phyloP scores from a whole-genome alignment of 1,139 yeast species.

The Lodderomyces pseudojiufengensis region DNA sequence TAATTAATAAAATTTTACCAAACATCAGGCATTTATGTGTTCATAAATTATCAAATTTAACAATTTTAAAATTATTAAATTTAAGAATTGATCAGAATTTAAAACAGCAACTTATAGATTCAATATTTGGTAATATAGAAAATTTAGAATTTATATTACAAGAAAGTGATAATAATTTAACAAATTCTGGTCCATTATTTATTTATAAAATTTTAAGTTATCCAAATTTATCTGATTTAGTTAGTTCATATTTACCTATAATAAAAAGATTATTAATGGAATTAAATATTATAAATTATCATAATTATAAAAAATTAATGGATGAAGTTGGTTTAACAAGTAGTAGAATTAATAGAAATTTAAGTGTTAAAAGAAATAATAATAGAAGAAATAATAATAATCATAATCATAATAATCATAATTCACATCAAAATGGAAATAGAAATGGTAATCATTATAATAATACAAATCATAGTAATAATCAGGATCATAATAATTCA shows the following conservation, averaged over 20 bases:
- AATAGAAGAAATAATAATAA: neutral
- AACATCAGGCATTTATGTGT: constrained; percentile 66
- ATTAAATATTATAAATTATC: constrained; percentile 52
- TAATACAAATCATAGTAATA: neutral
- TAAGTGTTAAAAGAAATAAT: constrained; percentile 14
- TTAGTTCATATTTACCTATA: constrained; percentile 28
- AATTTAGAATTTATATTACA: constrained; percentile 19
- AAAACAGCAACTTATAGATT: constrained; percentile 57
- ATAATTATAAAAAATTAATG: constrained; percentile 80
- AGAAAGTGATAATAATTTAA: constrained; percentile 23
- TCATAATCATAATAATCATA: neutral
- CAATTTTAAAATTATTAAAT: constrained; percentile 75
- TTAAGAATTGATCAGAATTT: constrained; percentile 62
- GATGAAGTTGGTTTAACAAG: constrained; percentile 82
- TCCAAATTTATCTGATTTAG: constrained; percentile 39
- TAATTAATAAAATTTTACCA: constrained; percentile 54
- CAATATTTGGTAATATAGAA: constrained; percentile 55
- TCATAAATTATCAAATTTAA: constrained; percentile 82
- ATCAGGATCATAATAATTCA: constrained; percentile 4
- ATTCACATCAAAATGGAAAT: neutral
- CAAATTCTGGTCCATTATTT: constrained; percentile 76
- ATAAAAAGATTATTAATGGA: constrained; percentile 60
- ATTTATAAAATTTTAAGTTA: constrained; percentile 73
- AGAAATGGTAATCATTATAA: constrained; percentile 1
- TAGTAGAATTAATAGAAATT: constrained; percentile 30